phyloP scores from a whole-genome alignment of 1,139 yeast genomes.

The Geotrichum australiense region DNA sequence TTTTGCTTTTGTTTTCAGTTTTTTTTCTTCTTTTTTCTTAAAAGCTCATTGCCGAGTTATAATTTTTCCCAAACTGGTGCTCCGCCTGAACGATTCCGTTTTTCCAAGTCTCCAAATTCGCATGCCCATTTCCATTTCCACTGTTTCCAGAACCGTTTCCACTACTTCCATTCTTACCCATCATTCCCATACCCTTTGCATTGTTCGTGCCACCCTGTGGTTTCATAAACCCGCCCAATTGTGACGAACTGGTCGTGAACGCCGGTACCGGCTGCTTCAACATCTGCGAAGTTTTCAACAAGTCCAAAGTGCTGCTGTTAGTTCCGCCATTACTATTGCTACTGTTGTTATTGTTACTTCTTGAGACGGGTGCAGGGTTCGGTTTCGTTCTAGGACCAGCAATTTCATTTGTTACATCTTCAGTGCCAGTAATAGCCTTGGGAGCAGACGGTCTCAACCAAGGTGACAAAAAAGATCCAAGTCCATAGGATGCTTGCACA shows the following conservation, averaged over 20 bases:
- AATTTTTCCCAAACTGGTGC: conserved; percentile 15
- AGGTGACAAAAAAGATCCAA: conserved; percentile 16
- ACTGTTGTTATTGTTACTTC: conserved; percentile 1
- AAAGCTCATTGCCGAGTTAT: conserved; percentile 14
- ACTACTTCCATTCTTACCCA: not conserved
- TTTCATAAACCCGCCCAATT: too few relatives aligned
- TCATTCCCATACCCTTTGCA: not conserved
- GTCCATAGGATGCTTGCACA: conserved; percentile 13
- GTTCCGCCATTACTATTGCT: conserved; percentile 1
- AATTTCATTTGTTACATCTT: not conserved
- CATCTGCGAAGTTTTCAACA: conserved; percentile 8
- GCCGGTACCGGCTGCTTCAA: not conserved
- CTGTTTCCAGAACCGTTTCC: too few relatives aligned
- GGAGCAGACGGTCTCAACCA: conserved; percentile 15
- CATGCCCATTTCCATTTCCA: not conserved
- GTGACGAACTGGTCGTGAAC: conserved; percentile 4
- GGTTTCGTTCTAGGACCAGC: conserved; percentile 4
- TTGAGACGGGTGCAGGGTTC: conserved; percentile 7
- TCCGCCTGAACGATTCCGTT: conserved; percentile 14
- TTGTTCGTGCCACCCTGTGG: too few relatives aligned
- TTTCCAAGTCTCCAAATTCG: conserved; percentile 9
- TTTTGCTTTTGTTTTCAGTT: too few relatives aligned
- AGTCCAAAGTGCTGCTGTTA: conserved; percentile 13
- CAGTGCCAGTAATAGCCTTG: conserved; percentile 5
- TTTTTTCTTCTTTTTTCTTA: too few relatives aligned